Percentiles rank a stretch among this genome's conserved stretches.
Conservation (phyloP, 331 rosid species). For the Malus hybrid region DNA sequence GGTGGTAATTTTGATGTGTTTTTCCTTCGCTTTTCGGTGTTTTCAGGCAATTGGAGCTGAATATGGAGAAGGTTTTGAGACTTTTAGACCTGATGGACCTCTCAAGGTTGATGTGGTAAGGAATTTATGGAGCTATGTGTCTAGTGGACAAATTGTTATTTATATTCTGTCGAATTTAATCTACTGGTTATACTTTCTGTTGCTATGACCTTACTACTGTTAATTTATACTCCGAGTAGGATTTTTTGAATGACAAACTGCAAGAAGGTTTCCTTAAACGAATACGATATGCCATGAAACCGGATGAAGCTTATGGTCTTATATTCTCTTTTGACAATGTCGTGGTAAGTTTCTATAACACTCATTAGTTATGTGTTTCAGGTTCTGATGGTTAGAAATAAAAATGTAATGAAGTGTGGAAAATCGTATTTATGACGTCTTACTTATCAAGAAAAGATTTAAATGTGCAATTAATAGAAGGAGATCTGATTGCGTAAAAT, state of each 20-base stretch:
- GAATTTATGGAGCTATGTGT: constrained; percentile 5
- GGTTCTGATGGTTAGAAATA: not conserved
- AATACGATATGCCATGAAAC: constrained; percentile 96
- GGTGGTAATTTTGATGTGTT: not conserved
- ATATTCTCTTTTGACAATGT: constrained; percentile 96
- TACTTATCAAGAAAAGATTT: not conserved
- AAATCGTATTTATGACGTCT: not conserved
- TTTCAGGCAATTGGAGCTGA: constrained; percentile 95
- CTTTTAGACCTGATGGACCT: constrained; percentile 92
- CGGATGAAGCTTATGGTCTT: constrained; percentile 98
- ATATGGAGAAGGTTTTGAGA: constrained; percentile 98
- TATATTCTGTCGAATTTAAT: not conserved
- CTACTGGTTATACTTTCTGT: constrained; percentile 1
- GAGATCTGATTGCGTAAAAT: not conserved
- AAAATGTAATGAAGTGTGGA: not conserved
- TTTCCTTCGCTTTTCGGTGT: constrained; percentile 3
- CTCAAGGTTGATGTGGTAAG: constrained; percentile 93
- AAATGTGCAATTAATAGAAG: not conserved
- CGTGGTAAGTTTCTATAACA: constrained; percentile 51
- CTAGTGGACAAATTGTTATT: not conserved
- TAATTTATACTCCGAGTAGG: constrained; percentile 49
- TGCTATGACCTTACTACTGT: constrained; percentile 16
- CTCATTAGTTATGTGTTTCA: not conserved
- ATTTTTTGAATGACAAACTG: constrained; percentile 82
- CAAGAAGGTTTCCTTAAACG: constrained; percentile 95